Evolutionary conservation across 169 alveolate species (phyloP).

Genomic region (Plasmodium gallinaceum): DNA sequence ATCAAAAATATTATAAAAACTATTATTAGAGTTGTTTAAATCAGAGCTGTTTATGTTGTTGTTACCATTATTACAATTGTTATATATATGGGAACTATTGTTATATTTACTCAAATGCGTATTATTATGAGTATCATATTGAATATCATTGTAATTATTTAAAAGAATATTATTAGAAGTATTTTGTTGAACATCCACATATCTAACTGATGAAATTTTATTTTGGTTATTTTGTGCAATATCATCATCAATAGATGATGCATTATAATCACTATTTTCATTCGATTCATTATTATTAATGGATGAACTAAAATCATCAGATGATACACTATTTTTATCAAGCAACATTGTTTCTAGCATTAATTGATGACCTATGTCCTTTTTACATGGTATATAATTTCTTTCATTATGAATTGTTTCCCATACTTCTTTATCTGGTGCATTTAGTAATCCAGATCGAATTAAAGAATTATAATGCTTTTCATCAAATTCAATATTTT

Average conservation of each 20-base stretch:
- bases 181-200: slow-evolving; percentile 15
- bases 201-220: neutral
- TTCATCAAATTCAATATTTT: slow-evolving; percentile 81
- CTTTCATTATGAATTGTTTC: slow-evolving; percentile 78
- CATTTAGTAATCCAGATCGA: slow-evolving; percentile 81
- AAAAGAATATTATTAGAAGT: neutral
- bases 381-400: slow-evolving; percentile 82
- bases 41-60: neutral
- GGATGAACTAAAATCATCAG: slow-evolving; percentile 8
- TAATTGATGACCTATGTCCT: slow-evolving; percentile 86
- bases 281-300: neutral
- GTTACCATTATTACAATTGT: neutral
- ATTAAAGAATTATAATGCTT: slow-evolving; percentile 80
- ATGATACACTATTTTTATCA: slow-evolving; percentile 44
- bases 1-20: neutral
- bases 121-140: neutral
- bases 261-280: neutral
- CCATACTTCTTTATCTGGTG: slow-evolving; percentile 80
- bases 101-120: neutral
- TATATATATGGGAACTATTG: neutral
- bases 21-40: neutral
- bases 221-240: slow-evolving; percentile 4
- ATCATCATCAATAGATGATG: neutral
- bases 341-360: slow-evolving; percentile 80
- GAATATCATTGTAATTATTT: neutral